These are phyloP conservation scores for Acanthamoeba royreba DNA, from an alignment of 208 protist species.

Conservation along the genomic window DNA sequence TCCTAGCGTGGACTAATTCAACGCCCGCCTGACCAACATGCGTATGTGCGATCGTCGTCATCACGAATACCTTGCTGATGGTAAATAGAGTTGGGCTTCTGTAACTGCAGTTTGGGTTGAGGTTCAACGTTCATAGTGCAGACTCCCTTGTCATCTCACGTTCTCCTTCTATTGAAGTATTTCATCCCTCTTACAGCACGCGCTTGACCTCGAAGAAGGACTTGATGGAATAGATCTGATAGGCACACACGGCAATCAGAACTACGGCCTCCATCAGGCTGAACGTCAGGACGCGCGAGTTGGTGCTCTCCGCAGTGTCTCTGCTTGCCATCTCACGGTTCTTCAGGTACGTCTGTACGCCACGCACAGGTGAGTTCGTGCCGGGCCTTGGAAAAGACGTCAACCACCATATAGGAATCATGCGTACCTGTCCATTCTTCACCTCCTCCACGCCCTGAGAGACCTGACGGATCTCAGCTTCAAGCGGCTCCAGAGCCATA, in stretches of 20 bases:
- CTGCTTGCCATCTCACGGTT: slow-evolving; percentile 54
- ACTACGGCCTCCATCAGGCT: slow-evolving; percentile 59
- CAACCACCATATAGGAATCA: neutral
- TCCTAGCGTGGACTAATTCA: too few relatives aligned
- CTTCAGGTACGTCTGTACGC: slow-evolving; percentile 62
- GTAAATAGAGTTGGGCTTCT: too few relatives aligned
- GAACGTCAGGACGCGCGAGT: slow-evolving; percentile 62
- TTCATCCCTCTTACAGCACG: too few relatives aligned
- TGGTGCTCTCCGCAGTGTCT: slow-evolving; percentile 62
- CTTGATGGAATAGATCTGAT: slow-evolving; percentile 53
- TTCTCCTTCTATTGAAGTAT: too few relatives aligned
- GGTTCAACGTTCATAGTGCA: too few relatives aligned
- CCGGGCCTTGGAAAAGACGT: neutral
- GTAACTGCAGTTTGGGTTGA: too few relatives aligned
- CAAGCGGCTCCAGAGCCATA: neutral
- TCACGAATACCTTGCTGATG: too few relatives aligned
- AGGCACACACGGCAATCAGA: slow-evolving; percentile 57
- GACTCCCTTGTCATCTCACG: too few relatives aligned
- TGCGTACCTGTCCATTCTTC: neutral
- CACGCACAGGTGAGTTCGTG: too few relatives aligned
- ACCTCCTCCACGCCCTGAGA: neutral
- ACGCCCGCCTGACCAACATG: too few relatives aligned
- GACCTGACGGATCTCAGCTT: neutral
- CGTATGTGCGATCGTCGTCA: too few relatives aligned
- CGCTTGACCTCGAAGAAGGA: slow-evolving; percentile 47